Base-by-base conservation (phyloP, 2,329 filamentous ascomycete genomes). In the Cryphonectria nitschkei region DNA sequence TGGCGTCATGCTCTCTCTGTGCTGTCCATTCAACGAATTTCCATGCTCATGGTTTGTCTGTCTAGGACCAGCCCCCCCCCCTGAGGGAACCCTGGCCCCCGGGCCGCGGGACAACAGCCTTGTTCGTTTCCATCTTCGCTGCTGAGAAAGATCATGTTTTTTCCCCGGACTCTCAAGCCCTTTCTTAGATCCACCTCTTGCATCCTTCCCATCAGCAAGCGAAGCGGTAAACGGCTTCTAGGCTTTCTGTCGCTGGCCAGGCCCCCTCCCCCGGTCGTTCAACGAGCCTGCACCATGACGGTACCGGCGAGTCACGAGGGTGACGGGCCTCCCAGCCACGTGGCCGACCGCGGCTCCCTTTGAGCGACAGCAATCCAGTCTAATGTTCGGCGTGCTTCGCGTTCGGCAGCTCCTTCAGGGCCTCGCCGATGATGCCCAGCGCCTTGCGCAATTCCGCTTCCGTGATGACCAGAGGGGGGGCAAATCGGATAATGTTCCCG, bases 401-500 rank as follows among this genome's bases (percentile, higher is more conserved):
- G 8, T 78, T 90, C 2, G 95, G 94, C 68, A 99, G 86, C 81
- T 98, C 95, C 75, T 87, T 85, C 77, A 98, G 86, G 19, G 95
- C 91, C 79, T 95, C 90, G 73, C 90, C 87, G 79, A 99, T 97
- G 77, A 96, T 95, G 67, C 81, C 81, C 68, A 98, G 80, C 1
- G 95, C 92, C 78, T 90, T 88, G 75, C 90, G 87, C 75, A 99
- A 91, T 83, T 99, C 90, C 72, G 91, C 88, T 78, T 98, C 94
- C 37, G 91, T 94, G 78, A 99, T 98, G 75, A 99, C 94, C 68
- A 99, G 86, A 29, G 96, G 96, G 63, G 96, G 96, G n/a, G 96
- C 96, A 73, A 99, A 92, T 70, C 96, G 93, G 80, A 99, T 99
- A 81, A 99, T 98, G 82, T 98, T 98, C 79, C 97, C 92, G 82